A percentile compares a stretch with the other conserved stretches of the same genome.
Conservation (phyloP, 2,329 filamentous ascomycete genomes). For the Lomentospora prolificans region DNA sequence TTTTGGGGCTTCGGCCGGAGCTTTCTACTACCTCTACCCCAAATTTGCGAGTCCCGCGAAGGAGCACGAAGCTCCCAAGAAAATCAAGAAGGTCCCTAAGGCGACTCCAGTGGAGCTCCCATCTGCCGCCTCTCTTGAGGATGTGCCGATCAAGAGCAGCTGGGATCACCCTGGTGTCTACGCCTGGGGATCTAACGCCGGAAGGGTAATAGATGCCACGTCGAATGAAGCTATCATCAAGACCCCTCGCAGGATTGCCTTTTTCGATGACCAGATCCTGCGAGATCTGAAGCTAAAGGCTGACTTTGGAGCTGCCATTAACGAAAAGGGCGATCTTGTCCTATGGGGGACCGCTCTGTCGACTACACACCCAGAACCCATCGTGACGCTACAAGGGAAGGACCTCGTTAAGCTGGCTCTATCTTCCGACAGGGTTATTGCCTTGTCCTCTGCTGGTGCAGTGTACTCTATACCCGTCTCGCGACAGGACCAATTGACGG, state of each 20-base stretch:
- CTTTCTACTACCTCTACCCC: conserved; percentile 12
- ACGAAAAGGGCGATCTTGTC: conserved; percentile 76
- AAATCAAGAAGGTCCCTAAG: conserved; percentile 17
- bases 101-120: conserved; percentile 49
- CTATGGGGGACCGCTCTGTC: conserved; percentile 85
- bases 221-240: conserved; percentile 72
- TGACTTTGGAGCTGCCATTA: conserved; percentile 76
- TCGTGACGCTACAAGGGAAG: conserved; percentile 68
- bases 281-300: conserved; percentile 79
- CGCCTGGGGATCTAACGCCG: conserved; percentile 82
- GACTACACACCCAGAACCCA: conserved; percentile 51
- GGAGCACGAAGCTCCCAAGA: conserved; percentile 10
- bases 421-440: conserved; percentile 75
- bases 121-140: conserved; percentile 53
- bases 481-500: conserved; percentile 56
- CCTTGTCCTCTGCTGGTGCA: conserved; percentile 60
- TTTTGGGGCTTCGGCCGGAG: conserved; percentile 11
- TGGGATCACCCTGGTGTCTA: conserved; percentile 80
- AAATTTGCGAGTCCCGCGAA: conserved; percentile 5
- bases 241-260: conserved; percentile 64
- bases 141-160: conserved; percentile 78
- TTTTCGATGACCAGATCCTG: conserved; percentile 76
- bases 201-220: conserved; percentile 75
- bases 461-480: conserved; percentile 82
- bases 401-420: conserved; percentile 67